These are phyloP conservation scores for Pisolithus thermaeus DNA, from an alignment of 1,284 basidiomycete species.

Conservation along the genomic window DNA sequence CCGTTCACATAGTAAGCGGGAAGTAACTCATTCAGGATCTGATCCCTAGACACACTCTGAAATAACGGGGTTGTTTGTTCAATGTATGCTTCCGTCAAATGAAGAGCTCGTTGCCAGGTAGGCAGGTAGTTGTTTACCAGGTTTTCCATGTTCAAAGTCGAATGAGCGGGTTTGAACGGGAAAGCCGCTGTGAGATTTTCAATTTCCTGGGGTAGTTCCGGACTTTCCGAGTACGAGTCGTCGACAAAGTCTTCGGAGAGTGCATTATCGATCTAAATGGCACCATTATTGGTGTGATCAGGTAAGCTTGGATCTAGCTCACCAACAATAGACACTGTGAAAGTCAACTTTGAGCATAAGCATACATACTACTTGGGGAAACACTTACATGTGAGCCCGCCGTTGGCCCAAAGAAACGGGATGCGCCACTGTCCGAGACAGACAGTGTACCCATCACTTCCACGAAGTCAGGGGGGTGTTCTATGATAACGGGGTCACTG, in stretches of 20 bases:
- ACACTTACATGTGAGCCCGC: constrained; percentile 53
- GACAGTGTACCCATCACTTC: constrained; percentile 59
- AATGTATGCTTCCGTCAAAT: constrained; percentile 48
- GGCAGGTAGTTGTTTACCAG: constrained; percentile 52
- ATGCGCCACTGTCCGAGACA: constrained; percentile 53
- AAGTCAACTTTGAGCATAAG: constrained; percentile 5
- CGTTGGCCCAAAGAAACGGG: constrained; percentile 61
- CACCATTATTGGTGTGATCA: constrained; percentile 9
- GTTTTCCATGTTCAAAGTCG: constrained; percentile 38
- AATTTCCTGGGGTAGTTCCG: constrained; percentile 25
- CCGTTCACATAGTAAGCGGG: constrained; percentile 33
- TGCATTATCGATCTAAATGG: constrained; percentile 22
- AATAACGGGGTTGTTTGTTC: constrained; percentile 55
- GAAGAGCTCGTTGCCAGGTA: constrained; percentile 38
- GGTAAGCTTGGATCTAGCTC: constrained; percentile 8
- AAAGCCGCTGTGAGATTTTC: constrained; percentile 54
- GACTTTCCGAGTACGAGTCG: constrained; percentile 5
- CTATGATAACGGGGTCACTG: constrained; percentile 19
- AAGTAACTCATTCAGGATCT: constrained; percentile 53
- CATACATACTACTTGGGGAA: constrained; percentile 2
- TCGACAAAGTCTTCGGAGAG: constrained; percentile 10
- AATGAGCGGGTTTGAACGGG: constrained; percentile 58
- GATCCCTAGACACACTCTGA: constrained; percentile 41
- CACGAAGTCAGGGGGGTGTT: constrained; percentile 34
- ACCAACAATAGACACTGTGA: constrained; percentile 29